Conservation (phyloP, 495 filamentous ascomycete species). For the Tetracladium setigerum region DNA sequence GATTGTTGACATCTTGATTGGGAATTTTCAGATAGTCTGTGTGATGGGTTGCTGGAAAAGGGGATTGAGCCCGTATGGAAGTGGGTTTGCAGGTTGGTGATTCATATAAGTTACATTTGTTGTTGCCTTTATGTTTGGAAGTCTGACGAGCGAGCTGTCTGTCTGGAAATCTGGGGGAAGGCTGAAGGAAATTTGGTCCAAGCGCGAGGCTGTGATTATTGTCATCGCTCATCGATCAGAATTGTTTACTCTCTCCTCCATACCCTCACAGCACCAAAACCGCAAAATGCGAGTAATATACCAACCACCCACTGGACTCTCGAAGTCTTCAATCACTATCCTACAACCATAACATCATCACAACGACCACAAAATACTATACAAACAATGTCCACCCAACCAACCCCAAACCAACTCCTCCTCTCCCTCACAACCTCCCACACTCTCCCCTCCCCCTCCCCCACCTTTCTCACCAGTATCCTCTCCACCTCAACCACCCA, state of each 20-base stretch:
- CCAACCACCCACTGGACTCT: too few relatives aligned
- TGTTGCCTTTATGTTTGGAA: neutral
- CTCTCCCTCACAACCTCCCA: conserved; percentile 25
- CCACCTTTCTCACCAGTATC: conserved; percentile 15
- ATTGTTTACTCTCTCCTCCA: neutral
- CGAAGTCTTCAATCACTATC: too few relatives aligned
- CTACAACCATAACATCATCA: too few relatives aligned
- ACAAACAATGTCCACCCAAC: conserved; percentile 6
- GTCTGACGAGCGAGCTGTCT: neutral
- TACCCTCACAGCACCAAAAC: neutral
- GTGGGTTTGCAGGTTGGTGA: neutral
- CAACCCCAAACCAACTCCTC: conserved; percentile 19
- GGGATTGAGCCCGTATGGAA: too few relatives aligned
- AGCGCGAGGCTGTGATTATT: too few relatives aligned
- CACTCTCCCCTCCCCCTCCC: conserved; percentile 23
- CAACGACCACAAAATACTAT: neutral
- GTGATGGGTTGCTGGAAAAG: too few relatives aligned
- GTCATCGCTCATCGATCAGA: too few relatives aligned
- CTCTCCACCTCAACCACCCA: conserved; percentile 24
- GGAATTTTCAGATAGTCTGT: too few relatives aligned
- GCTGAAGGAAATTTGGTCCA: too few relatives aligned
- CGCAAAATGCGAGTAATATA: neutral
- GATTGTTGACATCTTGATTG: conserved; percentile 63
- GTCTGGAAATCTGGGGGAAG: too few relatives aligned
- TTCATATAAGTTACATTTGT: too few relatives aligned